Base-by-base conservation (phyloP, 345 rosid genomes). In the Eucalyptus regnans region DNA sequence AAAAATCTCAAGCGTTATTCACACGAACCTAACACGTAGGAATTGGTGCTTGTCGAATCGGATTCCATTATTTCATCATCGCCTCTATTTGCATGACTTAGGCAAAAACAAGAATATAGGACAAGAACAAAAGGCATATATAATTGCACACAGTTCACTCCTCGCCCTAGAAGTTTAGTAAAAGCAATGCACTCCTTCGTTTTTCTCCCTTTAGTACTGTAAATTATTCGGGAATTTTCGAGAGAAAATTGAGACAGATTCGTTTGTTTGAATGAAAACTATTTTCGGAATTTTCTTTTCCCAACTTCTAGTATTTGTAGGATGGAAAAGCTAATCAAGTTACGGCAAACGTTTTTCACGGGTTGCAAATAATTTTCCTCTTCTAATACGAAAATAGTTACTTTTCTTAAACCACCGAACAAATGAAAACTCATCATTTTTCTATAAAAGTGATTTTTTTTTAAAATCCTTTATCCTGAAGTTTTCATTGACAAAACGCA, bases 381-480 rank as follows among this genome's bases (percentile, higher is more conserved):
- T 1, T 62, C 33, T 62, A 3, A 13, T 3, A 62, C 0, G 2
- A 6, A 62, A 16, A 13, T 11, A 60, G 15, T 27, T 15, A 60
- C 15, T 60, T 60, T 60, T 27, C 31, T 27, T 60, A 60, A 60
- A 56, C 3, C 1, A 22, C 1, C 4, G 22, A 60, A 60, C 4
- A 27, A 27, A 60, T 0, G 2, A 12, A 27, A 60, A 60, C 15
- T 27, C 29, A 27, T 12, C 4, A 60, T 27, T 60, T 27, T 62
- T 12, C 1, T 29, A 27, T 5, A 25, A 25, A 58, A 0, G 12
- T 62, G 2, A 62, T 29, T 29, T 23, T 27, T 11, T 27, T 62
- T 29, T 6, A 1, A 62, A 5, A 29, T 62, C 1, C 3, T 60
- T 62, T 62, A 29, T 62, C 68, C 14, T 12, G 2, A 12, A 27